These are phyloP conservation scores for Solidago caesia DNA, from an alignment of 129 eudicot species.

Conservation along the genomic window DNA sequence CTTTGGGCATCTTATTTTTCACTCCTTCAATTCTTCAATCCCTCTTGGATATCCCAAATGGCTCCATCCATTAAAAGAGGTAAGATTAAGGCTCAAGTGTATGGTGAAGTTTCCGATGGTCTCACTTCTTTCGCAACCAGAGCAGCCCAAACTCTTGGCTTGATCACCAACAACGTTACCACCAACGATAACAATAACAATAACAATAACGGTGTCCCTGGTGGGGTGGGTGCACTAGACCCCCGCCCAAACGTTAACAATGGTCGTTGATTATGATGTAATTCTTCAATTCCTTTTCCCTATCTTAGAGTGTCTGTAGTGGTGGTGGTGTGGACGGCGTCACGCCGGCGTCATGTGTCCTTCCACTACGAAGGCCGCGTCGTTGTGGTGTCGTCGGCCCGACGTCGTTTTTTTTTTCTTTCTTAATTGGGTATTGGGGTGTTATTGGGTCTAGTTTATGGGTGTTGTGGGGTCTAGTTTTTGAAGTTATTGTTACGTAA, in stretches of 20 bases:
- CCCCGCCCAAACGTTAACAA: background rate
- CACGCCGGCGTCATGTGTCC: too few relatives aligned
- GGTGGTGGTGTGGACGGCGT: too few relatives aligned
- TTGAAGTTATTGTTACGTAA: too few relatives aligned
- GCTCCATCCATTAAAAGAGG: background rate
- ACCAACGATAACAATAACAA: background rate
- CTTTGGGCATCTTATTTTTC: background rate
- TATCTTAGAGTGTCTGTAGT: too few relatives aligned
- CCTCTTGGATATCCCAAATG: background rate
- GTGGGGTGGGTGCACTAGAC: background rate
- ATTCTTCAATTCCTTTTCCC: too few relatives aligned
- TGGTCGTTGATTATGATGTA: background rate
- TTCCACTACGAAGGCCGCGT: too few relatives aligned
- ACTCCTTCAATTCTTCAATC: background rate
- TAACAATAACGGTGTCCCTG: background rate
- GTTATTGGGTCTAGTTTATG: too few relatives aligned
- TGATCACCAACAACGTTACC: background rate
- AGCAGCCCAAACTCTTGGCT: background rate
- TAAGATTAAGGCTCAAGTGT: background rate
- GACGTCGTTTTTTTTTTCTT: too few relatives aligned
- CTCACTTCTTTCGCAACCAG: background rate
- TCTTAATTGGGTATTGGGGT: too few relatives aligned
- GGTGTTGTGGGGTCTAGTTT: too few relatives aligned
- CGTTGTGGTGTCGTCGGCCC: too few relatives aligned
- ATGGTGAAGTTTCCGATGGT: background rate